Percentiles rank a stretch among this genome's conserved stretches.
These are phyloP conservation scores for Wickerhamiella alocasiicola DNA, from an alignment of 805 yeast species.

Conservation along the genomic window DNA sequence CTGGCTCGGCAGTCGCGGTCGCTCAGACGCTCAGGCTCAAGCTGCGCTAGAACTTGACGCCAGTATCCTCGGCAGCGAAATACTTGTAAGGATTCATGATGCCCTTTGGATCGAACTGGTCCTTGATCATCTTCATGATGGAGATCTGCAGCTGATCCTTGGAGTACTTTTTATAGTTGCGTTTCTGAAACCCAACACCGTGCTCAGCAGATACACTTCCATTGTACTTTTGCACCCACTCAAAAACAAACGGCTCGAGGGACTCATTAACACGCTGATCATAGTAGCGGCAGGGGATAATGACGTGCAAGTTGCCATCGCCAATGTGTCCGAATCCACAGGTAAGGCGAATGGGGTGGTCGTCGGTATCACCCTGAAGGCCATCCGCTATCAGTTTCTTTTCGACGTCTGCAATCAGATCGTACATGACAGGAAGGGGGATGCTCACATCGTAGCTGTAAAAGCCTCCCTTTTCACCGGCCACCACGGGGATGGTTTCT, in stretches of 20 bases:
- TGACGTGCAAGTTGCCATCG: conserved; percentile 86
- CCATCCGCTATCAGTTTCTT: not conserved
- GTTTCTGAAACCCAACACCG: conserved; percentile 92
- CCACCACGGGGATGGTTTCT: conserved; percentile 10
- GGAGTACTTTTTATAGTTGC: conserved; percentile 68
- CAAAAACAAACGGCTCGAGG: conserved; percentile 86
- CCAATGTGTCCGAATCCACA: conserved; percentile 95
- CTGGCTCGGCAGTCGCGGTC: too few relatives aligned
- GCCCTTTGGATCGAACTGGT: conserved; percentile 78
- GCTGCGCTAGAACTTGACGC: not conserved
- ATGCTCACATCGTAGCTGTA: conserved; percentile 13
- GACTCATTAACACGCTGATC: conserved; percentile 60
- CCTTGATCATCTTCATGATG: conserved; percentile 63
- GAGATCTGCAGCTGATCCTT: conserved; percentile 58
- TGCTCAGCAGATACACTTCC: conserved; percentile 95
- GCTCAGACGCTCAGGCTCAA: too few relatives aligned
- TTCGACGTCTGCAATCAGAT: conserved; percentile 10
- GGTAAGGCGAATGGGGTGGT: conserved; percentile 63
- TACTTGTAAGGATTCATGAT: conserved; percentile 90
- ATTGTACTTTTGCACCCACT: conserved; percentile 47
- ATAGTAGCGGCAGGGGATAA: conserved; percentile 77
- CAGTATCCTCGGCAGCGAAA: conserved; percentile 30
- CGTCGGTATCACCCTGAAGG: conserved; percentile 10
- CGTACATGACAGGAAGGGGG: conserved; percentile 13
- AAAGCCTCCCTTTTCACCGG: conserved; percentile 9